A percentile compares a stretch with the other conserved stretches of the same genome.
Evolutionary conservation across 2,329 filamentous ascomycete species (phyloP).

Genomic region (Pestalotiopsis sp.): DNA sequence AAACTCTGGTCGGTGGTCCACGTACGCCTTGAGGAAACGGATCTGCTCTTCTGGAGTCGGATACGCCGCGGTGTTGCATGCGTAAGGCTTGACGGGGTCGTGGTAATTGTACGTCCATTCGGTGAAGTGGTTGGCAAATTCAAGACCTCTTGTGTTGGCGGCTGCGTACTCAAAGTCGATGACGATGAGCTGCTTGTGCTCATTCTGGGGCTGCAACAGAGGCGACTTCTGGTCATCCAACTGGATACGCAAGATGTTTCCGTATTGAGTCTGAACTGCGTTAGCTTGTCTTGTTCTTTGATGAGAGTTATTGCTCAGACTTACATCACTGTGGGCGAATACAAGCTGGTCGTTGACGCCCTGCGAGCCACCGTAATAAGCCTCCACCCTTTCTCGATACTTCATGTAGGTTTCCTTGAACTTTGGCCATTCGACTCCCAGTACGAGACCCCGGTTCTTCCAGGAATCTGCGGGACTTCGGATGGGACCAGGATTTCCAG

Average conservation of each 20-base stretch:
- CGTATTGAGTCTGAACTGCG: conserved; percentile 84
- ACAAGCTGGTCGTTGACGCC: conserved; percentile 76
- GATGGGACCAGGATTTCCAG: conserved; percentile 34
- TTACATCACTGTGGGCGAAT: conserved; percentile 97
- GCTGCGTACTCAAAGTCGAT: conserved; percentile 98
- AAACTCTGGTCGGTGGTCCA: conserved; percentile 76
- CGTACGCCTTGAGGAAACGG: conserved; percentile 84
- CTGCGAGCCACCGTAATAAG: conserved; percentile 68
- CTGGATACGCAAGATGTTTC: conserved; percentile 82
- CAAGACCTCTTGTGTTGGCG: conserved; percentile 81
- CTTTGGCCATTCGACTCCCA: conserved; percentile 78
- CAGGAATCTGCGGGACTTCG: conserved; percentile 49
- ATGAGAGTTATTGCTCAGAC: conserved; percentile 30
- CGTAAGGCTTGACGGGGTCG: conserved; percentile 64
- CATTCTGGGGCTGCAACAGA: conserved; percentile 83
- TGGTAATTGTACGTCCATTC: conserved; percentile 99
- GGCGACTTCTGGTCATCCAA: conserved; percentile 78
- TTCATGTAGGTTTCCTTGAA: conserved; percentile 77
- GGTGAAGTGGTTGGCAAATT: conserved; percentile 97
- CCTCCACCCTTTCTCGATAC: conserved; percentile 75
- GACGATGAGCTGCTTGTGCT: conserved; percentile 94
- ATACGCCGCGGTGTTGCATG: conserved; percentile 71
- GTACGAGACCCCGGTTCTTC: conserved; percentile 75
- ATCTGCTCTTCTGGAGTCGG: conserved; percentile 80
- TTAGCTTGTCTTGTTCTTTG: conserved; percentile 11